Base-by-base conservation (phyloP, 2,329 filamentous ascomycete species). In the Ramularia endophylla region DNA sequence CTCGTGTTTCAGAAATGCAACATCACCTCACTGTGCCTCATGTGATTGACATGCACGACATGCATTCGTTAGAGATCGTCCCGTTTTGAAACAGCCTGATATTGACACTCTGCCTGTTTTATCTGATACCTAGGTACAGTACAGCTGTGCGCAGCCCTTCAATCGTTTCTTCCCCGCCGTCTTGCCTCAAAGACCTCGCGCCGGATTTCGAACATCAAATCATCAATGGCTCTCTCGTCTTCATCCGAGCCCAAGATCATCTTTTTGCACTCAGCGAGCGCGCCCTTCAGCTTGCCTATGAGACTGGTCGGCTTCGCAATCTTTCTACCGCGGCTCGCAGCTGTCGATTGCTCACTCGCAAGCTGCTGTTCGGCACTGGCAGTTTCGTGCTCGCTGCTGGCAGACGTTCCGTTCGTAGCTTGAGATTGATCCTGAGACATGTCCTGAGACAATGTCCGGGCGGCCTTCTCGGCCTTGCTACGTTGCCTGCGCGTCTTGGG, bases 201-300 rank as follows among this genome's bases (percentile, higher is more conserved):
- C 61, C 85, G 82, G 50, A 90, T 78, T 60, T 90, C 83, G 68
- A 89, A 86, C 58, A 92, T 72, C 54, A 87, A 67, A 58, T 89
- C 83, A 57, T 92, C 86, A 51, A 92, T 73, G 58, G 82, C 73
- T 44, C 80, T 74, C 39, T 87, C 77, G 37, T 87, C 77, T 46
- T 86, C 80, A 8, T 76, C 70, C 8, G 77, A 72, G 12, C 78
- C 78, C 30, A 94, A 64, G 12, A 75, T 69, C 16, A 80, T 70
- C 19, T 65, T 67, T 40, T 73, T 75, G 43, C 88, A 69, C 48
- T 79, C 73, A 15, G 71, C 69, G 17, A 92, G 62, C 0, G 83
- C 69, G 15, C 65, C 67, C 47, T 66, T 71, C 31, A 83, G 70
- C 27, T 72, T 68, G 44, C 62, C 62, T 46, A 80, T 68, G 44